A percentile compares a stretch with the other conserved stretches of the same genome.
These are phyloP conservation scores for Stromatinia cepivora DNA, from an alignment of 2,329 filamentous ascomycete genomes.

Conservation along the genomic window DNA sequence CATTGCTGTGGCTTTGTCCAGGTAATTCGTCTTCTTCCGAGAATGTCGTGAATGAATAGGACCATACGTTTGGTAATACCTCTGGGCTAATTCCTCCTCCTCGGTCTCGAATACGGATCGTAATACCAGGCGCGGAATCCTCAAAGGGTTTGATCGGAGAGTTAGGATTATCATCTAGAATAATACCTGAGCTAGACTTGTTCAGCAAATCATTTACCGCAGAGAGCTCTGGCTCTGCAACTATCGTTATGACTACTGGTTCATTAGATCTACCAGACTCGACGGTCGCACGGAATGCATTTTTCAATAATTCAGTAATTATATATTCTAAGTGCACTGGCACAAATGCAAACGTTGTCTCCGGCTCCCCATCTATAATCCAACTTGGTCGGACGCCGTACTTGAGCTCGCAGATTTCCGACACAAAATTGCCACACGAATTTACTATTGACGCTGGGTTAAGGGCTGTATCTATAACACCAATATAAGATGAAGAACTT, in stretches of 20 bases:
- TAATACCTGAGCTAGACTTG: too few species aligned
- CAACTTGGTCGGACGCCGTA: slow-evolving; percentile 85
- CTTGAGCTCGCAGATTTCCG: slow-evolving; percentile 93
- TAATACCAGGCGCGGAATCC: slow-evolving; percentile 77
- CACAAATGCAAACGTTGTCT: slow-evolving; percentile 88
- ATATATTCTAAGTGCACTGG: slow-evolving; percentile 98
- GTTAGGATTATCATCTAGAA: slow-evolving; percentile 22
- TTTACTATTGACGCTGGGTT: slow-evolving; percentile 80
- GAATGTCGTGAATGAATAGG: slow-evolving; percentile 96
- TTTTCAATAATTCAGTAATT: slow-evolving; percentile 93
- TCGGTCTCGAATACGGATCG: slow-evolving; percentile 92
- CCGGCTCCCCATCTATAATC: slow-evolving; percentile 79
- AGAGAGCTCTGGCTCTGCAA: slow-evolving; percentile 53
- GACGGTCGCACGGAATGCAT: slow-evolving; percentile 90
- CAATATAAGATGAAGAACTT: slow-evolving; percentile 68
- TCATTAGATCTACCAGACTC: slow-evolving; percentile 78
- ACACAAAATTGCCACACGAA: slow-evolving; percentile 84
- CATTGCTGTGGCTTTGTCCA: slow-evolving; percentile 46
- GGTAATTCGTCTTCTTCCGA: slow-evolving; percentile 56
- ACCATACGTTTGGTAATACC: slow-evolving; percentile 86
- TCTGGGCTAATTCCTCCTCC: slow-evolving; percentile 89
- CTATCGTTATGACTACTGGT: slow-evolving; percentile 89
- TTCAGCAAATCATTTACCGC: neutral
- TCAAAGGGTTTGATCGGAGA: slow-evolving; percentile 56
- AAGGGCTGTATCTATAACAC: slow-evolving; percentile 90